These are phyloP conservation scores for Neofusicoccum kwambonambiense DNA, from an alignment of 2,329 filamentous ascomycete species.

Conservation along the genomic window DNA sequence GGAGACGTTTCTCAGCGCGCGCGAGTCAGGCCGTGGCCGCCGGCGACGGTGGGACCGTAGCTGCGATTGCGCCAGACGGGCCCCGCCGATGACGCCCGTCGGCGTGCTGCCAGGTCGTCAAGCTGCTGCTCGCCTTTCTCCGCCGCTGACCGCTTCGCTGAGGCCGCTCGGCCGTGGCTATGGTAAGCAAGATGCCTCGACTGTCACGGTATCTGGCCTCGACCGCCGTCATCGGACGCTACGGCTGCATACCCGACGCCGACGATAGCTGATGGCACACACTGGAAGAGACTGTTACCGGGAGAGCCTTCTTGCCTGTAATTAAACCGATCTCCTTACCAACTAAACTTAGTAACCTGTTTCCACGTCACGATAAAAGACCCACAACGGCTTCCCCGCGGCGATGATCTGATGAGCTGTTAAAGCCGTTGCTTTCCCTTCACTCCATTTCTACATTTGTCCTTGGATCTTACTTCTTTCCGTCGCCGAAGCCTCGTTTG, in stretches of 20 bases:
- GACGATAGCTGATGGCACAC: neutral
- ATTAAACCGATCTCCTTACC: neutral
- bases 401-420: neutral
- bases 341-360: neutral
- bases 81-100: conserved; percentile 2
- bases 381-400: neutral
- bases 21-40: conserved; percentile 1
- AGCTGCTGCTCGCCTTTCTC: neutral
- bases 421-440: neutral
- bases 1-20: neutral
- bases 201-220: neutral
- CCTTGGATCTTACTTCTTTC: too few species aligned
- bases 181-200: neutral
- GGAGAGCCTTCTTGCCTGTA: neutral
- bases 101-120: neutral
- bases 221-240: neutral
- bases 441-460: neutral
- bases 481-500: too few species aligned
- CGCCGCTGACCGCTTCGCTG: neutral
- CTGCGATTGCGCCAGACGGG: neutral
- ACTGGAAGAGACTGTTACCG: neutral
- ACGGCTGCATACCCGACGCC: neutral
- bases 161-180: neutral
- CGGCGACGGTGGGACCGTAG: neutral
- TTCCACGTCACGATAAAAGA: neutral